These are phyloP conservation scores for Adansonia madagascariensis DNA, from an alignment of 441 rosid species.

Conservation along the genomic window DNA sequence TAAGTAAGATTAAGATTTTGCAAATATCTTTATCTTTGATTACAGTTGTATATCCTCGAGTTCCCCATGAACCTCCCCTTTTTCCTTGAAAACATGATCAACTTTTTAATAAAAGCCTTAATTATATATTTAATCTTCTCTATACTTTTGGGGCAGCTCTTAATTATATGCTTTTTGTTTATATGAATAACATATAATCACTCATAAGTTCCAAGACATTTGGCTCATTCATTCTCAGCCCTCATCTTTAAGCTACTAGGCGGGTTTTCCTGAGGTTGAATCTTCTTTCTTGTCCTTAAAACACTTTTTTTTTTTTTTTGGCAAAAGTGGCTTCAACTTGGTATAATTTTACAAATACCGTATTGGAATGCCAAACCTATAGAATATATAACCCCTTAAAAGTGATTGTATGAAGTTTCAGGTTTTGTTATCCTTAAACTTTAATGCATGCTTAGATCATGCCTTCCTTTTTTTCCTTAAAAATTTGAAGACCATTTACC, in stretches of 20 bases:
- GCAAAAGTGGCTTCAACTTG: too few species aligned
- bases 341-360: too few species aligned
- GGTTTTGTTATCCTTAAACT: too few species aligned
- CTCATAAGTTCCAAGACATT: not conserved
- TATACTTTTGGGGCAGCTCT: not conserved
- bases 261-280: not conserved
- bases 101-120: not conserved
- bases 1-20: too few species aligned
- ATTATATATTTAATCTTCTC: not conserved
- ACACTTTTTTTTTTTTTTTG: too few species aligned
- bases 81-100: conserved; percentile 7
- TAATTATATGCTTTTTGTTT: not conserved
- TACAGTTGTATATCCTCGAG: not conserved
- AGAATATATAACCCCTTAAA: too few species aligned
- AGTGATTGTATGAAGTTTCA: too few species aligned
- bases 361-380: too few species aligned
- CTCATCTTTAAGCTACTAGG: not conserved
- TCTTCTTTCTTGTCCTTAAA: too few species aligned
- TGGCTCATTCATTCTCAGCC: not conserved
- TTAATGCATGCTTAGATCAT: conserved; percentile 9
- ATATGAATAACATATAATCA: not conserved
- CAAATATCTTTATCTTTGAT: not conserved
- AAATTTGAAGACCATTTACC: not conserved
- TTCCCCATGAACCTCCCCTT: not conserved
- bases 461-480: not conserved